phyloP scores from a whole-genome alignment of 257 asterid species.

The Penstemon newberryi region DNA sequence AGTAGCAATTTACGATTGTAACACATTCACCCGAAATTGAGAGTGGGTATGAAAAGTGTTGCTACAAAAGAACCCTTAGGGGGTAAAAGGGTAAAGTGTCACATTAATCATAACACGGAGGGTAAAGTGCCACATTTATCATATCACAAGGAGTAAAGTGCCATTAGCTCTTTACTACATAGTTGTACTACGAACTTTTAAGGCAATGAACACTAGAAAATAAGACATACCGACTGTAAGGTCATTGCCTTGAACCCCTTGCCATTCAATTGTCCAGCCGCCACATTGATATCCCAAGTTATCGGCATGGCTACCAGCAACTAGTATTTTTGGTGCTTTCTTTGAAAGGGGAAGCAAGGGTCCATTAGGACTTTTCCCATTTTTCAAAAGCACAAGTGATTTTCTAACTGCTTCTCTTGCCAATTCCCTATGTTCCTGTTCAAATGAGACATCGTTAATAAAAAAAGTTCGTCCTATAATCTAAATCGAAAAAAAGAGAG shows the following conservation, averaged over 20 bases:
- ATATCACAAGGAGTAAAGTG: too few relatives aligned
- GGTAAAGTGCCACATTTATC: too few relatives aligned
- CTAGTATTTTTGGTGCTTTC: slow-evolving; percentile 61
- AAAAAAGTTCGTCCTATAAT: too few relatives aligned
- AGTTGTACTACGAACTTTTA: not conserved
- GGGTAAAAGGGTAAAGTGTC: too few relatives aligned
- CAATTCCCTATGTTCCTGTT: slow-evolving; percentile 79
- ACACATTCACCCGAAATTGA: too few relatives aligned
- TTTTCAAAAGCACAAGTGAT: slow-evolving; percentile 82
- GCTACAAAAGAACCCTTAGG: too few relatives aligned
- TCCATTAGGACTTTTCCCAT: slow-evolving; percentile 41
- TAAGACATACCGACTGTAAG: slow-evolving; percentile 54
- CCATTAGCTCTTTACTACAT: too few relatives aligned
- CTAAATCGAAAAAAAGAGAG: not conserved
- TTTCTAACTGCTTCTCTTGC: slow-evolving; percentile 95
- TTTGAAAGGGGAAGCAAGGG: slow-evolving; percentile 86
- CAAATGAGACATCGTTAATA: not conserved
- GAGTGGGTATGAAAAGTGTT: too few relatives aligned
- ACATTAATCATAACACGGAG: too few relatives aligned
- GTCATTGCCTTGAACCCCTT: slow-evolving; percentile 70
- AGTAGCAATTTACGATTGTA: too few relatives aligned
- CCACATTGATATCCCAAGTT: slow-evolving; percentile 91
- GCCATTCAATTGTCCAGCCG: slow-evolving; percentile 96
- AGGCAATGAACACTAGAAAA: not conserved
- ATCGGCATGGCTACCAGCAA: slow-evolving; percentile 81